Percentiles rank a stretch among this genome's conserved stretches.
These are phyloP conservation scores for Rhizoclosmatium sp. DNA, from an alignment of 192 early-diverging fungal species.

Conservation along the genomic window DNA sequence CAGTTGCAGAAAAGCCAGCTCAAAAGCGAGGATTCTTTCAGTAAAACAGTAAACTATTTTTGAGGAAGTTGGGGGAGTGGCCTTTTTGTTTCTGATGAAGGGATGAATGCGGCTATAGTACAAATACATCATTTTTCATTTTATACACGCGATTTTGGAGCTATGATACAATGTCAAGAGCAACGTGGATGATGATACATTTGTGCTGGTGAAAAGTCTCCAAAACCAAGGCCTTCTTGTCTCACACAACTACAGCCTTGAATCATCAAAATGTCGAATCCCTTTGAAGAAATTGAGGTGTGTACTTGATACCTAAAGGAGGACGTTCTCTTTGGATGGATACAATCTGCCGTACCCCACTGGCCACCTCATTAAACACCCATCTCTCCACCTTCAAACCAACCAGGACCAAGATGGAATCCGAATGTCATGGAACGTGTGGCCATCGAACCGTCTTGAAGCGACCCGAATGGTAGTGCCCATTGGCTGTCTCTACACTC, in stretches of 20 bases:
- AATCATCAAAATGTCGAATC: conserved; percentile 36
- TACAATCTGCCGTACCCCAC: too few species aligned
- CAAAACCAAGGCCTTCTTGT: too few species aligned
- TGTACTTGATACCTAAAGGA: not conserved
- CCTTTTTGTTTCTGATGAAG: too few species aligned
- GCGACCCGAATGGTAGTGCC: conserved; percentile 96
- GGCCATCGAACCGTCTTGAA: conserved; percentile 91
- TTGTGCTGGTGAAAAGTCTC: too few species aligned
- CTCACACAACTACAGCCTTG: too few species aligned
- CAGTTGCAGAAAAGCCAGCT: not conserved
- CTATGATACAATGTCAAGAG: too few species aligned
- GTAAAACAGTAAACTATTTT: not conserved
- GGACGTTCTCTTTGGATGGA: not conserved
- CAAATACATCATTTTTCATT: too few species aligned
- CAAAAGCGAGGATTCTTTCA: conserved; percentile 34
- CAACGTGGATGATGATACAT: too few species aligned
- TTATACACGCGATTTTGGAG: too few species aligned
- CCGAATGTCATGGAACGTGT: conserved; percentile 97
- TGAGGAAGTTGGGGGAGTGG: too few species aligned
- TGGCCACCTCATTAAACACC: not conserved
- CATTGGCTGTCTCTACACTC: conserved; percentile 91
- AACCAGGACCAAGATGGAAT: conserved; percentile 92
- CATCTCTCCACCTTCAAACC: conserved; percentile 29
- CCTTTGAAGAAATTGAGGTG: conserved; percentile 60
- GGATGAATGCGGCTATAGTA: too few species aligned